phyloP scores from a whole-genome alignment of 2,329 filamentous ascomycete genomes.

The Penicillium occitanis region DNA sequence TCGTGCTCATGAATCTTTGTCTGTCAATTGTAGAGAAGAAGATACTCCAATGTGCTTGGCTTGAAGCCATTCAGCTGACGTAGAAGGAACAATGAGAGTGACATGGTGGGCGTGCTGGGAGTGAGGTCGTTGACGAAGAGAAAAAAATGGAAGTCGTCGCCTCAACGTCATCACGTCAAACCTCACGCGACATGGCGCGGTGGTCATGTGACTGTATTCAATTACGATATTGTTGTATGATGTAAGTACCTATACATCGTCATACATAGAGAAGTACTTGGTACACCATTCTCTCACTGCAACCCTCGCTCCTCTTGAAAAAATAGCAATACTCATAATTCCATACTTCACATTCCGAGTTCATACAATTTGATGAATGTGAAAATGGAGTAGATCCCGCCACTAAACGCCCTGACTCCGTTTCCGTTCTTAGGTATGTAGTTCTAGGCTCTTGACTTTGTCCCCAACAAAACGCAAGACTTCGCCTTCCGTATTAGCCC shows the following conservation, averaged over 20 bases:
- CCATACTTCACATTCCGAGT: not conserved
- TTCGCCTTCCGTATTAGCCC: not conserved
- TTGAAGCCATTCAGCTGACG: not conserved
- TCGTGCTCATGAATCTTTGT: not conserved
- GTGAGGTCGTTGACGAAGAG: not conserved
- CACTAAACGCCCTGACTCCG: not conserved
- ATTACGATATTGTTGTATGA: not conserved
- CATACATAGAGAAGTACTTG: not conserved
- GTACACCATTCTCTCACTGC: not conserved
- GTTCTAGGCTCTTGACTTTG: not conserved
- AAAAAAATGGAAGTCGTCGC: not conserved
- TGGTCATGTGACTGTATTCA: conserved; percentile 10
- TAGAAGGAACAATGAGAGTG: not conserved
- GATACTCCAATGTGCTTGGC: not conserved
- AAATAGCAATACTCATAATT: not conserved
- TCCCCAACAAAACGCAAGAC: conserved; percentile 13
- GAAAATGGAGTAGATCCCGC: not conserved
- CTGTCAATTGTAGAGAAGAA: not conserved
- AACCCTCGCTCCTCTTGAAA: not conserved
- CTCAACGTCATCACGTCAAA: conserved; percentile 1
- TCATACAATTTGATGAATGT: not conserved
- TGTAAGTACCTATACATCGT: not conserved
- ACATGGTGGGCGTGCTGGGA: not conserved
- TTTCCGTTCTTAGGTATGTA: not conserved
- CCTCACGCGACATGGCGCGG: conserved; percentile 21